A percentile compares a stretch with the other conserved stretches of the same genome.
These are phyloP conservation scores for Plantago ovata DNA, from an alignment of 257 asterid species.

Conservation along the genomic window DNA sequence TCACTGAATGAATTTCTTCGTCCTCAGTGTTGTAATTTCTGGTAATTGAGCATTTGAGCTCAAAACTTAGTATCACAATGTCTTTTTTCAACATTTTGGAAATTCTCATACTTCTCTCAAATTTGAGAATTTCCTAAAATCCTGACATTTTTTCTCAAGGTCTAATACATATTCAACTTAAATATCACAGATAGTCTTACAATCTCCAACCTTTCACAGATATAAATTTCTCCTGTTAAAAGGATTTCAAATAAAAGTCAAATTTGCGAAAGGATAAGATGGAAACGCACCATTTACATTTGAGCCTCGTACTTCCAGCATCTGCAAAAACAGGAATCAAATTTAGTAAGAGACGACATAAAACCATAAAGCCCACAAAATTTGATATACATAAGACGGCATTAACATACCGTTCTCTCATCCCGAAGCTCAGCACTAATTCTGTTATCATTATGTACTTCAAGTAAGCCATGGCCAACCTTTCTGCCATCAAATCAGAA, in stretches of 20 bases:
- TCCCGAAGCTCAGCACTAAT: constrained; percentile 25
- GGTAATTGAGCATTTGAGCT: too few relatives aligned
- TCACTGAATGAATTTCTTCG: too few relatives aligned
- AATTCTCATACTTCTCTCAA: too few relatives aligned
- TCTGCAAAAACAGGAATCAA: constrained; percentile 39
- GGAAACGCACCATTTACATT: constrained; percentile 48
- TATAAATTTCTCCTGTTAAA: too few relatives aligned
- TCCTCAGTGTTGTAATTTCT: too few relatives aligned
- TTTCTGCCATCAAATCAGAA: constrained; percentile 46
- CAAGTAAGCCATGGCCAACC: constrained; percentile 32
- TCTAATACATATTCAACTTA: too few relatives aligned
- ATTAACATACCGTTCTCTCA: constrained; percentile 42
- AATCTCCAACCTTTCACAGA: too few relatives aligned
- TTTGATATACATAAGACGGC: constrained; percentile 2
- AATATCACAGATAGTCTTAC: too few relatives aligned
- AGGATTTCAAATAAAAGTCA: not conserved
- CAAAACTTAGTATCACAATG: too few relatives aligned
- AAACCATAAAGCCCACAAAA: constrained; percentile 4
- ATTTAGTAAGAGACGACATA: constrained; percentile 11
- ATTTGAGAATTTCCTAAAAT: too few relatives aligned
- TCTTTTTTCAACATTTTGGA: too few relatives aligned
- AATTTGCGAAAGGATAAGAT: constrained; percentile 14
- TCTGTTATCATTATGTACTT: constrained; percentile 23
- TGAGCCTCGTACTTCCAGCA: constrained; percentile 37
- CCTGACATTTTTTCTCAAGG: too few relatives aligned